Conservation (phyloP, 2,329 filamentous ascomycete genomes). For the Teratosphaeria destructans region DNA sequence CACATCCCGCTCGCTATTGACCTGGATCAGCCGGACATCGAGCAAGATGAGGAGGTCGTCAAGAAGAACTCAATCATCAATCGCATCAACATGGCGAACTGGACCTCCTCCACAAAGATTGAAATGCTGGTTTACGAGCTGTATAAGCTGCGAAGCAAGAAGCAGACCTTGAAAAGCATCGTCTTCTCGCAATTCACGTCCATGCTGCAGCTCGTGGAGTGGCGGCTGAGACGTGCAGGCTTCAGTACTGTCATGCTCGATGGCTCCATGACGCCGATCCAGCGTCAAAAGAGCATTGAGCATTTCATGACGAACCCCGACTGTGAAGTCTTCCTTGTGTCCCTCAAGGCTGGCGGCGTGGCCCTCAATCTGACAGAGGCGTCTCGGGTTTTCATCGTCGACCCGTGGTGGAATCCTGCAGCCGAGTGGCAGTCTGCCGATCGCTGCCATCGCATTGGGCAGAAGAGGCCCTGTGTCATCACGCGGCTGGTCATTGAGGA, state of each 20-base stretch:
- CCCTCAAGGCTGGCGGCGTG: constrained; percentile 89
- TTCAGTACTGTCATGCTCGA: constrained; percentile 98
- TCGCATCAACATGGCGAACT: constrained; percentile 96
- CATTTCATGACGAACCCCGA: constrained; percentile 81
- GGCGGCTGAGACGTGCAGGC: constrained; percentile 89
- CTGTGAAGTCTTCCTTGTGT: constrained; percentile 92
- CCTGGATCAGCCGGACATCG: constrained; percentile 87
- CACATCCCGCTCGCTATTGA: constrained; percentile 86
- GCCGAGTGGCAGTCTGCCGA: constrained; percentile 93
- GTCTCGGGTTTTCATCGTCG: constrained; percentile 87
- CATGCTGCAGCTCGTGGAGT: constrained; percentile 94
- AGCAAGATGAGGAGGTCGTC: constrained; percentile 74
- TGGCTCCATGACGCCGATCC: constrained; percentile 89
- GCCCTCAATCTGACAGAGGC: constrained; percentile 93
- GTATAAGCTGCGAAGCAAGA: constrained; percentile 82
- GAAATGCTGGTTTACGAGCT: constrained; percentile 92
- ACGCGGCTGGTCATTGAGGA: constrained; percentile 94
- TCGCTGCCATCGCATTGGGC: constrained; percentile 76
- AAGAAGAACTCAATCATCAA: constrained; percentile 98
- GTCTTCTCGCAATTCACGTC: constrained; percentile 97
- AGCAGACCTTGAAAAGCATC: constrained; percentile 89
- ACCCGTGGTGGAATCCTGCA: constrained; percentile 68
- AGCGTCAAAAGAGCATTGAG: constrained; percentile 86
- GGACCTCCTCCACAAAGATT: constrained; percentile 97
- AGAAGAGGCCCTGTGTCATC: constrained; percentile 86